A percentile compares a stretch with the other conserved stretches of the same genome.
phyloP scores from a whole-genome alignment of 1,139 yeast species.

The Sugiyamaella xylanicola region DNA sequence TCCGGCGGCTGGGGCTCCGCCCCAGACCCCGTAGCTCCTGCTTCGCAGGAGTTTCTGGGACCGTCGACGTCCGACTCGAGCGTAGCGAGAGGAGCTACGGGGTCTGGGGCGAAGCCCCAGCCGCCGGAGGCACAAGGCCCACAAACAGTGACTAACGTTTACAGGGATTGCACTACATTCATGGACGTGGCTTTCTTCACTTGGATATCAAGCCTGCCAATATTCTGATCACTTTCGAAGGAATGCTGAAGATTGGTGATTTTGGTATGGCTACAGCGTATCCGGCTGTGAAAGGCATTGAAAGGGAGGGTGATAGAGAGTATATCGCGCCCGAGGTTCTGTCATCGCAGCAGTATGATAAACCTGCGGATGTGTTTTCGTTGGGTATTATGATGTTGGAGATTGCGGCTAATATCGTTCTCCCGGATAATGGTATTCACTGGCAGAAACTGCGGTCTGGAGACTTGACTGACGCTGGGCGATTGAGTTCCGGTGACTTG shows the following conservation, averaged over 20 bases:
- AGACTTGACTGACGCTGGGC: constrained; percentile 93
- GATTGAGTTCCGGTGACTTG: constrained; percentile 70
- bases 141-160: constrained; percentile 12
- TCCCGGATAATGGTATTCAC: constrained; percentile 95
- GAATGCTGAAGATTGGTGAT: constrained; percentile 82
- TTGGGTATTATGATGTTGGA: constrained; percentile 91
- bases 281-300: constrained; percentile 55
- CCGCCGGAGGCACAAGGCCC: neutral
- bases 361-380: constrained; percentile 92
- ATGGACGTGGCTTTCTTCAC: constrained; percentile 73
- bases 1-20: constrained; percentile 1
- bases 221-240: constrained; percentile 91
- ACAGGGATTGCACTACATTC: constrained; percentile 76
- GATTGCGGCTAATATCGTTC: constrained; percentile 90
- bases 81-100: neutral
- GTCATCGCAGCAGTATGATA: constrained; percentile 77
- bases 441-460: constrained; percentile 98
- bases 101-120: neutral
- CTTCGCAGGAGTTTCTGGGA: neutral
- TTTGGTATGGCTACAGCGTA: constrained; percentile 73
- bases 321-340: constrained; percentile 97
- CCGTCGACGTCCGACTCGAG: neutral
- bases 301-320: constrained; percentile 95
- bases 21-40: constrained; percentile 1
- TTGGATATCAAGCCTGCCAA: constrained; percentile 94